Evolutionary conservation across 1,284 basidiomycete species (phyloP).

Genomic region (Cryptococcus amylolentus): DNA sequence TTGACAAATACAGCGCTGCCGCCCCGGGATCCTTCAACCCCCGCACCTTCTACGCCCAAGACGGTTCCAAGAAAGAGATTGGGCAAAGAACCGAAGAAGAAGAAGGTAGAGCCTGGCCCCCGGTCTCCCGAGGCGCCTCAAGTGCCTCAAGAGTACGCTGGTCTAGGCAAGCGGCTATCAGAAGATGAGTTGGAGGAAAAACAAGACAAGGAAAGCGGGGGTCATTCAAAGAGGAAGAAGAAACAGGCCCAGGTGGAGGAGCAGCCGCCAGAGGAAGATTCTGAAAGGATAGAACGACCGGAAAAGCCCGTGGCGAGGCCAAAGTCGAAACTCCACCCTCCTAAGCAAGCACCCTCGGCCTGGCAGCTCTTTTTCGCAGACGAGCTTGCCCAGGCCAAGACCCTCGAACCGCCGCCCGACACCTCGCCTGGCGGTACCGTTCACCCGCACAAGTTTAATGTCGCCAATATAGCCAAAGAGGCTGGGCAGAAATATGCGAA

Average conservation of each 20-base stretch:
- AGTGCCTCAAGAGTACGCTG: constrained; percentile 16
- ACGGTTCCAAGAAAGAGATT: constrained; percentile 13
- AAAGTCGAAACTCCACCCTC: constrained; percentile 66
- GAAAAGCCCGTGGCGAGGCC: constrained; percentile 38
- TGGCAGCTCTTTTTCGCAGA: constrained; percentile 98
- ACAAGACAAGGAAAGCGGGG: constrained; percentile 11
- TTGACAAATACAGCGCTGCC: background rate
- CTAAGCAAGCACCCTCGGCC: constrained; percentile 87
- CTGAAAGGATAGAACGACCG: constrained; percentile 33
- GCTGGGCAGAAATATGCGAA: constrained; percentile 85
- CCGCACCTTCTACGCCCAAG: constrained; percentile 7
- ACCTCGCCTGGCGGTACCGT: constrained; percentile 53
- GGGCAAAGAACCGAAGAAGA: constrained; percentile 6
- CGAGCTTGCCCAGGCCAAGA: constrained; percentile 87
- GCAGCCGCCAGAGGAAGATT: constrained; percentile 43
- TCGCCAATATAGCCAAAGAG: constrained; percentile 92
- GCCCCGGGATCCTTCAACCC: constrained; percentile 5
- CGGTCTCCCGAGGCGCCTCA: background rate
- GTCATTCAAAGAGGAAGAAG: constrained; percentile 6
- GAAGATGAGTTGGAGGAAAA: constrained; percentile 19
- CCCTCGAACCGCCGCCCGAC: constrained; percentile 46
- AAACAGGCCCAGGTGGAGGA: constrained; percentile 33
- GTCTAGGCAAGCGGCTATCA: constrained; percentile 32
- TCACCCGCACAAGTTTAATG: constrained; percentile 69
- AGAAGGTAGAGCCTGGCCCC: background rate